phyloP scores from a whole-genome alignment of 2,329 filamentous ascomycete species.

The Claviceps africana region DNA sequence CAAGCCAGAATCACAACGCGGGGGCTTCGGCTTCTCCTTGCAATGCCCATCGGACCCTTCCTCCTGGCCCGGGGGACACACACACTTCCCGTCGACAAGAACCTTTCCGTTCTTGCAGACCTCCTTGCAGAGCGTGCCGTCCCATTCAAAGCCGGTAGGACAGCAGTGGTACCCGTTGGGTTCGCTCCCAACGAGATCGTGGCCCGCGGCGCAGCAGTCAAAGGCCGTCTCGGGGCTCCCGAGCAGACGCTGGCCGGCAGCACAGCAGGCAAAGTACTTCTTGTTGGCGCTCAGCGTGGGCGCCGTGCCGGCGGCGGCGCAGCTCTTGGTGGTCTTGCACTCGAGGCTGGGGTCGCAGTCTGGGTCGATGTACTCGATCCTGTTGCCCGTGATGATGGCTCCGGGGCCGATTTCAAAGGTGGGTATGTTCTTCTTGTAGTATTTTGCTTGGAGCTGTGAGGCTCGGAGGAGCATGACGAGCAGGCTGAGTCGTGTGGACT shows the following conservation, averaged over 20 bases:
- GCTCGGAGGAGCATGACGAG: constrained; percentile 2
- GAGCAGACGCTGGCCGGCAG: constrained; percentile 4
- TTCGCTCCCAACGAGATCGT: constrained; percentile 7
- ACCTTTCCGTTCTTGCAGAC: constrained; percentile 8
- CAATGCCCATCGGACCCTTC: neutral
- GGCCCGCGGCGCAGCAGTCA: constrained; percentile 10
- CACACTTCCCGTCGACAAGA: constrained; percentile 7
- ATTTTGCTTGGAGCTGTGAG: constrained; percentile 4
- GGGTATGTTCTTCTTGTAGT: constrained; percentile 6
- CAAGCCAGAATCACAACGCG: neutral
- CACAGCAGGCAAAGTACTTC: constrained; percentile 8
- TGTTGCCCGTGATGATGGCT: constrained; percentile 5
- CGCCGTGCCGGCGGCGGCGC: neutral
- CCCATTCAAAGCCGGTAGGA: constrained; percentile 6
- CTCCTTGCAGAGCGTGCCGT: constrained; percentile 8
- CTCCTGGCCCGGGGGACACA: constrained; percentile 5
- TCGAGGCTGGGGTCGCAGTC: constrained; percentile 5
- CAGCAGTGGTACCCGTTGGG: constrained; percentile 9
- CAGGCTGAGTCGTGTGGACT: neutral
- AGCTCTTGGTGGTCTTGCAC: constrained; percentile 2
- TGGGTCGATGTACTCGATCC: constrained; percentile 7
- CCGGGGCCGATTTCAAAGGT: constrained; percentile 6
- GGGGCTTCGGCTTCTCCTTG: constrained; percentile 1
- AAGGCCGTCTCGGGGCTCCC: constrained; percentile 8
- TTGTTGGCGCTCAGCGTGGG: constrained; percentile 7